A percentile compares a stretch with the other conserved stretches of the same genome.
These are phyloP conservation scores for Aspergillus asperescens DNA, from an alignment of 495 filamentous ascomycete species.

Conservation along the genomic window DNA sequence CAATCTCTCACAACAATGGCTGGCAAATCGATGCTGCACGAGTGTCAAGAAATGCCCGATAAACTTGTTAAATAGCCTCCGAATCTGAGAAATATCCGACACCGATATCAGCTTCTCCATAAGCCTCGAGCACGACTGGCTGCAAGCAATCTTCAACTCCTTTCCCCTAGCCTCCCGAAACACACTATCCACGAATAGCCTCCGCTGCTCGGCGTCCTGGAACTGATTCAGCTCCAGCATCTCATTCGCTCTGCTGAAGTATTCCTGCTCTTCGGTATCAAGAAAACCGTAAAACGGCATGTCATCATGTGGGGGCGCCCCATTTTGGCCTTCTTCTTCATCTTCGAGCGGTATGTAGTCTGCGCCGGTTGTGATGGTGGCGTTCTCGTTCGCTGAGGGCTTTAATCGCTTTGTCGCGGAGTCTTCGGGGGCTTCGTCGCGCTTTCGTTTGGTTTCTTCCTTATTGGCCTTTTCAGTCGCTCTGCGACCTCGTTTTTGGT, in stretches of 20 bases:
- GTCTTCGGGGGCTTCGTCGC: conserved; percentile 39
- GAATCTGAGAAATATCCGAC: conserved; percentile 74
- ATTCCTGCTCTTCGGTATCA: conserved; percentile 84
- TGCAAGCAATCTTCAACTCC: conserved; percentile 91
- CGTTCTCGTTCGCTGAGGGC: conserved; percentile 25
- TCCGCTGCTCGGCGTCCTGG: conserved; percentile 65
- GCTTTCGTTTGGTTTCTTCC: conserved; percentile 40
- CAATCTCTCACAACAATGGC: conserved; percentile 92
- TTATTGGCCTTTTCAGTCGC: conserved; percentile 48
- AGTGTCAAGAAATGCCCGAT: conserved; percentile 82
- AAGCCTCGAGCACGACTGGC: conserved; percentile 87
- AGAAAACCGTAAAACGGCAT: conserved; percentile 84
- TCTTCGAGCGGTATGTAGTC: conserved; percentile 39
- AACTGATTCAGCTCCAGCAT: conserved; percentile 87
- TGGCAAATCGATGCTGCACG: conserved; percentile 90
- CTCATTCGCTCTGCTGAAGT: conserved; percentile 84
- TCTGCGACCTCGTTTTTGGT: conserved; percentile 64
- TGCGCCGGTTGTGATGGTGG: conserved; percentile 24
- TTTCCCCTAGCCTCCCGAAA: conserved; percentile 83
- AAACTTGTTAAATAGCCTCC: conserved; percentile 77
- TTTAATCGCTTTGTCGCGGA: conserved; percentile 37
- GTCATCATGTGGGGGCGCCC: conserved; percentile 25
- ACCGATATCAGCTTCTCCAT: conserved; percentile 86
- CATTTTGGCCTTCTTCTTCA: conserved; percentile 14
- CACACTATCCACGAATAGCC: conserved; percentile 77